phyloP scores from a whole-genome alignment of 768 basidiomycete species.

The Clitopilus passeckerianus region DNA sequence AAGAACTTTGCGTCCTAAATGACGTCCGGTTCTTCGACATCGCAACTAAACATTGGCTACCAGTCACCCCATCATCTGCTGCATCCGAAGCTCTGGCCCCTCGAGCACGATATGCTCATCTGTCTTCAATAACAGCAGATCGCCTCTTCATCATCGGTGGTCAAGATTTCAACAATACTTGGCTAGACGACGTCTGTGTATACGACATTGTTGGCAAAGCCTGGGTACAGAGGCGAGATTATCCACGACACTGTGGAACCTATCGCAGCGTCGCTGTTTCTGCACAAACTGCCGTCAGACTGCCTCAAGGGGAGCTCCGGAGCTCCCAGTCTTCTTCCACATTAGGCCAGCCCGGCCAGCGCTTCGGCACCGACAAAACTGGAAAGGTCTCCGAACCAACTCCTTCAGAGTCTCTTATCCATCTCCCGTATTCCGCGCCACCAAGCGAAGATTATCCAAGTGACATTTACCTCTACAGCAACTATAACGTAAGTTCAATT shows the following conservation, averaged over 20 bases:
- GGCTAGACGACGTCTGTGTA: slow-evolving; percentile 91
- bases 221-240: slow-evolving; percentile 79
- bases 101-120: slow-evolving; percentile 89
- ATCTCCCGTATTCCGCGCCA: slow-evolving; percentile 72
- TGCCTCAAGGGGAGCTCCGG: slow-evolving; percentile 58
- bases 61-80: slow-evolving; percentile 31
- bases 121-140: slow-evolving; percentile 82
- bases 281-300: slow-evolving; percentile 59
- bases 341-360: slow-evolving; percentile 51
- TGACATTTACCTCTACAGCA: slow-evolving; percentile 90
- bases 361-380: slow-evolving; percentile 49
- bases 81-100: slow-evolving; percentile 54
- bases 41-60: slow-evolving; percentile 64
- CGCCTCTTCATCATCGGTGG: slow-evolving; percentile 91
- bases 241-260: slow-evolving; percentile 92
- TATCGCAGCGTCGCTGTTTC: slow-evolving; percentile 92
- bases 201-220: slow-evolving; percentile 69
- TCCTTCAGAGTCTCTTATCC: slow-evolving; percentile 52
- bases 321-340: slow-evolving; percentile 32
- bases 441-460: slow-evolving; percentile 74
- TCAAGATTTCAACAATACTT: slow-evolving; percentile 89
- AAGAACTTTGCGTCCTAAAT: slow-evolving; percentile 86
- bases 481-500: slow-evolving; percentile 75
- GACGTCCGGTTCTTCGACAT: slow-evolving; percentile 92
- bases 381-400: slow-evolving; percentile 45